Conservation (phyloP, 257 asterid genomes). For the Scutellaria baicalensis region DNA sequence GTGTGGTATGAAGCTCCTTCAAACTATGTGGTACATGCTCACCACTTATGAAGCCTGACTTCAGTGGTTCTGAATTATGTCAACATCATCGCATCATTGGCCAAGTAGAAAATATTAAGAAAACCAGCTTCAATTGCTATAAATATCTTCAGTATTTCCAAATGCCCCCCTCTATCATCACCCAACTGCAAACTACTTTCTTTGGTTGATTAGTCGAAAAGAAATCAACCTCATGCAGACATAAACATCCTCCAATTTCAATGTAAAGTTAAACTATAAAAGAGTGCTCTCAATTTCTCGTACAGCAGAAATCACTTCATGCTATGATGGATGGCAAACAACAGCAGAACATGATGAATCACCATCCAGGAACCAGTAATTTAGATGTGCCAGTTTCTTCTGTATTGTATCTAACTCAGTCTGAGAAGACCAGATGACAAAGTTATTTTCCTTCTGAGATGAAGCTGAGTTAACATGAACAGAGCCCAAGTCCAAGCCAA, state of each 20-base stretch:
- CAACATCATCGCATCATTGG: background rate
- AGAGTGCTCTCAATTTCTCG: background rate
- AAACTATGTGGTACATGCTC: background rate
- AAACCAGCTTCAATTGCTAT: too few relatives aligned
- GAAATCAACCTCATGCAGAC: too few relatives aligned
- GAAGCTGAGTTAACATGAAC: constrained; percentile 29
- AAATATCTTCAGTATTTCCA: too few relatives aligned
- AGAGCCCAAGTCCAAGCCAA: constrained; percentile 31
- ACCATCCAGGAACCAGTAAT: constrained; percentile 59
- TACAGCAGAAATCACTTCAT: background rate
- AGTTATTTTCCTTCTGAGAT: constrained; percentile 24
- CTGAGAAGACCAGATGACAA: constrained; percentile 55
- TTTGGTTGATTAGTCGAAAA: too few relatives aligned
- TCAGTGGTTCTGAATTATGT: background rate
- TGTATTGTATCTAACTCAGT: constrained; percentile 30
- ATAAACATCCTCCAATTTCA: background rate
- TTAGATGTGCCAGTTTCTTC: constrained; percentile 45
- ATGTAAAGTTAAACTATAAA: background rate
- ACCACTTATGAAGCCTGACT: background rate
- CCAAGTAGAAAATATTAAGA: too few relatives aligned
- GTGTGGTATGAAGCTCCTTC: background rate
- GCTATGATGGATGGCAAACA: constrained; percentile 58
- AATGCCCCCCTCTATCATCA: too few relatives aligned
- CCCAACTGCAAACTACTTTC: too few relatives aligned
- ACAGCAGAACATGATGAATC: constrained; percentile 73